Base-by-base conservation (phyloP, 345 rosid genomes). In the Eucalyptus tenuipes region DNA sequence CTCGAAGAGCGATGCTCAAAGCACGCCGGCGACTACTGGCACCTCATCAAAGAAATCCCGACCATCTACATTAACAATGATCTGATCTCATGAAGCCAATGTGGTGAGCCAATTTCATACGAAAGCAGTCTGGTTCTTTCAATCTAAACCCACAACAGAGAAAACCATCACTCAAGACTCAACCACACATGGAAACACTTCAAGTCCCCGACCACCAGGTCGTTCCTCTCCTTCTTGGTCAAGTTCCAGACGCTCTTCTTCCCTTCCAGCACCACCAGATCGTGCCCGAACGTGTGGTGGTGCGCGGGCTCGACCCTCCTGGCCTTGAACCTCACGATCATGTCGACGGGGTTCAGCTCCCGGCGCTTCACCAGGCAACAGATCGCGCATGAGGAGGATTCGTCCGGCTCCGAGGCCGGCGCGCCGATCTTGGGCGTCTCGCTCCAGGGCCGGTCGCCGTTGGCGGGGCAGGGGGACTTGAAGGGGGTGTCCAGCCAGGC, bases 221-320 rank as follows among this genome's bases (percentile, higher is more conserved):
- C 98, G 81, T 92, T 92, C 86, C 88, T 95, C 87, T 91, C 94
- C 84, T 93, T 92, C 94, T 97, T 96, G 48, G 88, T 97, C 89
- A 97, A 37, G 87, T 96, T 97, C 99, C 99, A 96, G 11, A 96
- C 98, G 20, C 92, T 95, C 91, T 96, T 97, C 89, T 91, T 95
- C 88, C 98, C 97, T 82, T 92, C 89, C 81, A 94, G 88, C 86
- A 96, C 99, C 88, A 96, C 92, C 92, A 97, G 87, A 79, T 95
- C 98, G 88, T 97, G 99, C 3, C 99, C 98, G 49, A 95, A 97
- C 6, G 98, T 96, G 88, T 96, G 97, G 90, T 96, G 99, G 66
- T 97, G 99, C 7, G 99, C 99, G 2, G 98, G 99, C 89, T 97
- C 99, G 8, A 96, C 94, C 22, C 98, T 95, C 89, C 97, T 99